Percentiles rank a stretch among this genome's conserved stretches.
These are phyloP conservation scores for Cadophora malorum DNA, from an alignment of 2,329 filamentous ascomycete species.

Conservation along the genomic window DNA sequence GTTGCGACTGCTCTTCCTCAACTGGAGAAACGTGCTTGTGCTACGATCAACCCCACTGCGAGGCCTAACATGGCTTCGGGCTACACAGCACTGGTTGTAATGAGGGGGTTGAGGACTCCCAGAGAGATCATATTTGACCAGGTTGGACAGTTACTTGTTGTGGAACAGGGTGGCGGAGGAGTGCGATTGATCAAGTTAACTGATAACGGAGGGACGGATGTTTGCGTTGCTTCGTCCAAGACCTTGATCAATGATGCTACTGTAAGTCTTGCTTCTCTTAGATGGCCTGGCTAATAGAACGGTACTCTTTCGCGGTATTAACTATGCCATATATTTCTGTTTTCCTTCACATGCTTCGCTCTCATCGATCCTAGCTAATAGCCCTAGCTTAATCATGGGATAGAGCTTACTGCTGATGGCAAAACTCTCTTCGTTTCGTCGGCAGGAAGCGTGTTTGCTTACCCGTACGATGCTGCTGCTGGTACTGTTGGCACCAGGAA, in stretches of 20 bases:
- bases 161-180: slow-evolving; percentile 20
- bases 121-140: slow-evolving; percentile 26
- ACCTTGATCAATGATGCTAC: slow-evolving; percentile 21
- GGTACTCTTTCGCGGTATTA: neutral
- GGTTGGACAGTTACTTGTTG: slow-evolving; percentile 26
- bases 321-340: no score
- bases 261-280: slow-evolving; percentile 6
- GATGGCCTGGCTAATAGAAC: neutral
- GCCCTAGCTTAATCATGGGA: slow-evolving; percentile 29
- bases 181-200: slow-evolving; percentile 24
- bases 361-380: neutral
- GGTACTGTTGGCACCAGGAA: slow-evolving; percentile 21
- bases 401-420: slow-evolving; percentile 29
- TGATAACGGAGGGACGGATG: slow-evolving; percentile 25
- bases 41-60: slow-evolving; percentile 9
- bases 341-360: no score
- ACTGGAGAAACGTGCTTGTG: slow-evolving; percentile 21
- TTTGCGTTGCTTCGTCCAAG: slow-evolving; percentile 23
- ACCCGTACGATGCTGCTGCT: slow-evolving; percentile 25
- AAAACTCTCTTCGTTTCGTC: slow-evolving; percentile 29
- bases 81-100: slow-evolving; percentile 20
- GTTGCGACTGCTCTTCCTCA: slow-evolving; percentile 1
- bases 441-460: slow-evolving; percentile 24
- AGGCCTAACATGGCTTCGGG: slow-evolving; percentile 18
- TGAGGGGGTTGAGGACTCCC: slow-evolving; percentile 28